Conservation (phyloP, 2,329 filamentous ascomycete species). For the Plectosphaerella sp. region DNA sequence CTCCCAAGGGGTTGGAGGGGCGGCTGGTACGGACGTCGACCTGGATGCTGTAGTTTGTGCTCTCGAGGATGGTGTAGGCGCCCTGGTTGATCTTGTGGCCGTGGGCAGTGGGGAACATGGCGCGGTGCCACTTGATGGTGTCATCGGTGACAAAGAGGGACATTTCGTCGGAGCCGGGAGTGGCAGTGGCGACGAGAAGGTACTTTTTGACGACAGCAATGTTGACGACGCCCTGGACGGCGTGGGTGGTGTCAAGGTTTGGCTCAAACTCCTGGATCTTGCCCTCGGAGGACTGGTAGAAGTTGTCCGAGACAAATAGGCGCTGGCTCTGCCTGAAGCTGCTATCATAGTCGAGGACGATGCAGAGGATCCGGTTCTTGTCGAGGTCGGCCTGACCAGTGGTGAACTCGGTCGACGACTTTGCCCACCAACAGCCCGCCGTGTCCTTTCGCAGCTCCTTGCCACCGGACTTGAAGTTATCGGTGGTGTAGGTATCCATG, state of each 20-base stretch:
- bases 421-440: constrained; percentile 83
- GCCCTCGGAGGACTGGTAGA: constrained; percentile 55
- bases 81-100: constrained; percentile 66
- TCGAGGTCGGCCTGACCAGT: constrained; percentile 63
- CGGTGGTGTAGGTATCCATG: constrained; percentile 68
- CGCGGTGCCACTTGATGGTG: constrained; percentile 81
- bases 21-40: constrained; percentile 79
- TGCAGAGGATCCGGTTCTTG: constrained; percentile 71
- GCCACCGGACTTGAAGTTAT: constrained; percentile 71
- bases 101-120: constrained; percentile 80
- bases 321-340: constrained; percentile 70
- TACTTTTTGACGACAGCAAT: constrained; percentile 82
- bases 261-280: constrained; percentile 66
- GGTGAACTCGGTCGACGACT: constrained; percentile 67
- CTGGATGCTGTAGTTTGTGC: constrained; percentile 96
- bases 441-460: constrained; percentile 64
- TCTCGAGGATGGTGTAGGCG: constrained; percentile 90
- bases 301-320: constrained; percentile 77
- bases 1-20: constrained; percentile 69
- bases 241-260: constrained; percentile 66
- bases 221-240: constrained; percentile 75
- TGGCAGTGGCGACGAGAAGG: constrained; percentile 76
- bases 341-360: constrained; percentile 69
- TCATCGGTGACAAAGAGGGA: constrained; percentile 87
- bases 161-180: constrained; percentile 80